Percentiles rank a stretch among this genome's conserved stretches.
Conservation (phyloP, 2,329 filamentous ascomycete species). For the Pseudogymnoascus sp. region DNA sequence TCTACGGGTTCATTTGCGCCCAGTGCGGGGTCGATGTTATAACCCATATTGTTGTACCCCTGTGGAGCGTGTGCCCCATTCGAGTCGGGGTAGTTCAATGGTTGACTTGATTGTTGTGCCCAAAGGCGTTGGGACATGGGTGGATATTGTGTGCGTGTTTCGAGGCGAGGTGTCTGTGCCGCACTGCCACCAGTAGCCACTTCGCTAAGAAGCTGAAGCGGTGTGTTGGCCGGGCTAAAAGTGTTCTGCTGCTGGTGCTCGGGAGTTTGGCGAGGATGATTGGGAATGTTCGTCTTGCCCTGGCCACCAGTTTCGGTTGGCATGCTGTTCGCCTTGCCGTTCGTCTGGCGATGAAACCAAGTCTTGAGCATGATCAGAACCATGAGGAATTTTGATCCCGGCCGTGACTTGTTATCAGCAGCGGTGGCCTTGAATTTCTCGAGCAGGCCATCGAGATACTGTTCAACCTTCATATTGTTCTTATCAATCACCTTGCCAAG, state of each 20-base stretch:
- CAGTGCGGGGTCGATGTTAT: conserved; percentile 25
- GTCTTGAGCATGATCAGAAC: conserved; percentile 61
- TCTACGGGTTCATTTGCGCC: conserved; percentile 17
- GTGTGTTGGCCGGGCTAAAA: conserved; percentile 28
- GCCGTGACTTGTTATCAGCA: conserved; percentile 53
- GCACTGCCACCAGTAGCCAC: conserved; percentile 31
- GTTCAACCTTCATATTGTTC: conserved; percentile 55
- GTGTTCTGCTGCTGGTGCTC: conserved; percentile 14
- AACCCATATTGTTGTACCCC: conserved; percentile 1
- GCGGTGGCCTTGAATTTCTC: conserved; percentile 58
- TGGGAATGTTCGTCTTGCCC: conserved; percentile 14
- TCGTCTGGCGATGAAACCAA: conserved; percentile 40
- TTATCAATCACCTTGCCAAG: conserved; percentile 63
- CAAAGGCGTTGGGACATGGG: conserved; percentile 16
- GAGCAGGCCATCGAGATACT: conserved; percentile 62
- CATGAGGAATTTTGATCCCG: conserved; percentile 61
- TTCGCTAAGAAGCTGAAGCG: conserved; percentile 33
- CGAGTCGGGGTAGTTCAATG: neutral
- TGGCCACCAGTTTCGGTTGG: conserved; percentile 11
- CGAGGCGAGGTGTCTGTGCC: conserved; percentile 18
- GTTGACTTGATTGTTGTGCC: conserved; percentile 11
- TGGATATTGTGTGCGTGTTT: conserved; percentile 15
- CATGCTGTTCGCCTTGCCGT: conserved; percentile 17
- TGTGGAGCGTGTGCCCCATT: conserved; percentile 5
- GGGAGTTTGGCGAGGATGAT: conserved; percentile 16